These are phyloP conservation scores for Apophysomyces trapeziformis DNA, from an alignment of 371 early-diverging fungal species.

Conservation along the genomic window DNA sequence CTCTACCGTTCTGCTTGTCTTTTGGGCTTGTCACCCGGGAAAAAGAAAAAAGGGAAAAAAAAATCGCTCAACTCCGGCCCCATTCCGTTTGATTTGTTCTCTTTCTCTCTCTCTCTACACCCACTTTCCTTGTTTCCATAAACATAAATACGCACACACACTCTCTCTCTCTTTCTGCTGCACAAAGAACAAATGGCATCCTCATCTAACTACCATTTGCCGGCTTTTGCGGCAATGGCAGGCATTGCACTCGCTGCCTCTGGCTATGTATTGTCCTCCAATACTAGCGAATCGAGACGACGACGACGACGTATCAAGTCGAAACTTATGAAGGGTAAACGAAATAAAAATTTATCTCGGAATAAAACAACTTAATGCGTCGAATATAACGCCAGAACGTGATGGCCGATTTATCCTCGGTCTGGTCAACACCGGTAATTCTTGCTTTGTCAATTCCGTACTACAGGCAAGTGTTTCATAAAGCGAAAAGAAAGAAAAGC, in stretches of 20 bases:
- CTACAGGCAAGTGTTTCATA: constrained; percentile 63
- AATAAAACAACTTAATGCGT: too few relatives aligned
- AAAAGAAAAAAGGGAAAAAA: constrained; percentile 19
- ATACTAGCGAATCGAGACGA: constrained; percentile 37
- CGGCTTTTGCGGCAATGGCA: constrained; percentile 54
- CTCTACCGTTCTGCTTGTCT: too few relatives aligned
- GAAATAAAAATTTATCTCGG: neutral
- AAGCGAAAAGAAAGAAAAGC: too few relatives aligned
- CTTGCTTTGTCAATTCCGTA: constrained; percentile 90
- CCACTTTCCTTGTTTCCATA: too few relatives aligned
- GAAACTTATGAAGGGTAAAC: constrained; percentile 42
- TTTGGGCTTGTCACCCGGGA: constrained; percentile 20
- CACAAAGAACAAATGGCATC: constrained; percentile 23
- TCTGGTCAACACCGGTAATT: constrained; percentile 85
- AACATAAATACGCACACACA: too few relatives aligned
- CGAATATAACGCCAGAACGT: constrained; percentile 26
- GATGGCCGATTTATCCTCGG: constrained; percentile 62
- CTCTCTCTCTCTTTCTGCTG: neutral
- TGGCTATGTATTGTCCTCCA: constrained; percentile 39
- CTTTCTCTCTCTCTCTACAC: neutral
- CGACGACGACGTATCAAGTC: constrained; percentile 46
- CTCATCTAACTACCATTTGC: constrained; percentile 51
- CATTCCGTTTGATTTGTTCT: neutral
- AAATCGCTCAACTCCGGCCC: neutral
- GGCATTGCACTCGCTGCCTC: constrained; percentile 56